Evolutionary conservation across 2,329 filamentous ascomycete genomes (phyloP).

Genomic region (Seiridium cupressi): DNA sequence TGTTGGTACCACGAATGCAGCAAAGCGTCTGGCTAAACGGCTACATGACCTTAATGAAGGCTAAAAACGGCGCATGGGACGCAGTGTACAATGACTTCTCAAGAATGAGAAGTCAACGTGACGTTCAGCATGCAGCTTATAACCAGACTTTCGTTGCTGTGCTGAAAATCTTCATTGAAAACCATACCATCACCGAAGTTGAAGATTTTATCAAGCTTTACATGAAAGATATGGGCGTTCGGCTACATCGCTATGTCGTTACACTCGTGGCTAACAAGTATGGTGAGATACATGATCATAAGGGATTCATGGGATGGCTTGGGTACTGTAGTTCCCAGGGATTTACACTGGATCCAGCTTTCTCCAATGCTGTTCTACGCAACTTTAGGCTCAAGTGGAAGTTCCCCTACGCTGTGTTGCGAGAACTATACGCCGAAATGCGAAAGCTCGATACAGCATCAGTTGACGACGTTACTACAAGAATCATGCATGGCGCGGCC

Average conservation of each 20-base stretch:
- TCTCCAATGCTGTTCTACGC: conserved; percentile 37
- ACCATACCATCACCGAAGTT: conserved; percentile 36
- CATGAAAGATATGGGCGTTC: conserved; percentile 30
- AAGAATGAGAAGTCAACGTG: conserved; percentile 15
- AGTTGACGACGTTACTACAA: conserved; percentile 36
- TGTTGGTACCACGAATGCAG: conserved; percentile 20
- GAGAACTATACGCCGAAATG: conserved; percentile 31
- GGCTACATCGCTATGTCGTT: conserved; percentile 34
- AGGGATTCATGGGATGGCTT: conserved; percentile 39
- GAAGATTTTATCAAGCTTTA: conserved; percentile 38
- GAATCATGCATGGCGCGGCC: conserved; percentile 33
- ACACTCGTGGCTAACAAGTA: conserved; percentile 43
- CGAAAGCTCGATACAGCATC: conserved; percentile 27
- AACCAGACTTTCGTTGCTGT: conserved; percentile 34
- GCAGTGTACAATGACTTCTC: conserved; percentile 33
- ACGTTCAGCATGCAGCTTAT: conserved; percentile 17
- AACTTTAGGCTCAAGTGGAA: conserved; percentile 36
- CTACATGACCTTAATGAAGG: conserved; percentile 33
- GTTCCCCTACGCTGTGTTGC: conserved; percentile 32
- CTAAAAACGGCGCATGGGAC: conserved; percentile 39
- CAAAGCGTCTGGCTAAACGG: conserved; percentile 33
- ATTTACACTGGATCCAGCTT: conserved; percentile 32
- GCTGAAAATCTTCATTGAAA: conserved; percentile 35
- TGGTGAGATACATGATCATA: conserved; percentile 34
- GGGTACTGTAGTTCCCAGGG: conserved; percentile 33